phyloP scores from a whole-genome alignment of 805 yeast species.

The Lipomyces spencermartinsiae region DNA sequence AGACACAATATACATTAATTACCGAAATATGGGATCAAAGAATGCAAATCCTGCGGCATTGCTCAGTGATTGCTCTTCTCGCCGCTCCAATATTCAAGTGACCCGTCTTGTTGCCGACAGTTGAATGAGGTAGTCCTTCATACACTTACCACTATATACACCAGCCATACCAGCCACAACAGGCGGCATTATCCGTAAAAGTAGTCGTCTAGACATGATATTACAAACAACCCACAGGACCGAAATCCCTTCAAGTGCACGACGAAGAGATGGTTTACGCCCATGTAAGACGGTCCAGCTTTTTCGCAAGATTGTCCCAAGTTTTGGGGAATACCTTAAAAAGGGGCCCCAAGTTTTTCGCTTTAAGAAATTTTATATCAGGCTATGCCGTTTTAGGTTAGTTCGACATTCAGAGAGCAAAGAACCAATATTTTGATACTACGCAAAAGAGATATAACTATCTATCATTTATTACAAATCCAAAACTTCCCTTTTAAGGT shows the following conservation, averaged over 20 bases:
- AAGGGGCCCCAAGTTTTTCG: no score
- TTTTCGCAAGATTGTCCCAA: no score
- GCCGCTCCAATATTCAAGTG: neutral
- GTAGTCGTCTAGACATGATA: slow-evolving; percentile 24
- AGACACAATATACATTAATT: neutral
- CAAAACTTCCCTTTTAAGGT: no score
- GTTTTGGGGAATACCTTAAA: neutral
- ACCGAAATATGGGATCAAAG: slow-evolving; percentile 31
- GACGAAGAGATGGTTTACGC: neutral
- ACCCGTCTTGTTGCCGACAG: no score
- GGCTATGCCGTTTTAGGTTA: no score
- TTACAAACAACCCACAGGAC: neutral
- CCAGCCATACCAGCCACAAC: slow-evolving; percentile 24
- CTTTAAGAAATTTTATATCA: no score
- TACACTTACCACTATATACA: slow-evolving; percentile 24
- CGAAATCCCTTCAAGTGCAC: neutral
- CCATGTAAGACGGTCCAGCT: no score
- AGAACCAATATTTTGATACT: no score
- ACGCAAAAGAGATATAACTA: no score
- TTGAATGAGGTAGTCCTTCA: no score
- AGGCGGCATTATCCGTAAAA: slow-evolving; percentile 22
- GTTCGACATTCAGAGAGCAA: no score
- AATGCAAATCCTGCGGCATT: slow-evolving; percentile 20
- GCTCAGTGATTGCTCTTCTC: neutral
- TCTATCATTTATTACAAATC: no score